Evolutionary conservation across 2,329 filamentous ascomycete species (phyloP).

Genomic region (Monosporascus cannonballus): DNA sequence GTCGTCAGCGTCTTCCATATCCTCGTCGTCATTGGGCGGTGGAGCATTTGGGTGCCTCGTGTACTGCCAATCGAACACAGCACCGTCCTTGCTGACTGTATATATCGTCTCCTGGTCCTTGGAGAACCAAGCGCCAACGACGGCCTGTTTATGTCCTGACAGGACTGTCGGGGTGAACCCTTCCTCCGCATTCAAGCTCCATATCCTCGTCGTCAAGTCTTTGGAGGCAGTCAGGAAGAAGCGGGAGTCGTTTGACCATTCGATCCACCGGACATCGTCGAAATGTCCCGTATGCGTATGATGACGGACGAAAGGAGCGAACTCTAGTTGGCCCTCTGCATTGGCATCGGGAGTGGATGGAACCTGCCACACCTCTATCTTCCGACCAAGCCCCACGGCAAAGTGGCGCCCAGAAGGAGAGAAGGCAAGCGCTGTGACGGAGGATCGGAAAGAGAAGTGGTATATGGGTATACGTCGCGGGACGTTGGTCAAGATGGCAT

Average conservation of each 20-base stretch:
- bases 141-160: slow-evolving; percentile 82
- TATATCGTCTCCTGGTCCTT: slow-evolving; percentile 92
- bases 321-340: slow-evolving; percentile 77
- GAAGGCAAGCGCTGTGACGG: slow-evolving; percentile 79
- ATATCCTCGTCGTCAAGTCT: slow-evolving; percentile 88
- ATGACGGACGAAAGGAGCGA: slow-evolving; percentile 88
- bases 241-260: slow-evolving; percentile 93
- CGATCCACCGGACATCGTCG: slow-evolving; percentile 76
- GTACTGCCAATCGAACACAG: slow-evolving; percentile 91
- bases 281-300: slow-evolving; percentile 84
- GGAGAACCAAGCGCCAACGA: slow-evolving; percentile 96
- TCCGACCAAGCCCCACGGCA: slow-evolving; percentile 78
- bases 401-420: slow-evolving; percentile 89
- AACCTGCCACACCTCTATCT: slow-evolving; percentile 93
- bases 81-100: slow-evolving; percentile 95
- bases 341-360: slow-evolving; percentile 81
- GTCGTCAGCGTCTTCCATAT: slow-evolving; percentile 54
- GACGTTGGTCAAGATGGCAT: slow-evolving; percentile 88
- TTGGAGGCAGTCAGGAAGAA: slow-evolving; percentile 92
- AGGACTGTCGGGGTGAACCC: slow-evolving; percentile 86
- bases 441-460: slow-evolving; percentile 88
- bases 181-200: slow-evolving; percentile 83
- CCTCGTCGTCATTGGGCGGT: slow-evolving; percentile 49
- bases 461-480: slow-evolving; percentile 80
- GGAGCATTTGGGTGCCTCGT: slow-evolving; percentile 52